Evolutionary conservation across 2,329 filamentous ascomycete species (phyloP).

Genomic region (Epichloe coenophiala): DNA sequence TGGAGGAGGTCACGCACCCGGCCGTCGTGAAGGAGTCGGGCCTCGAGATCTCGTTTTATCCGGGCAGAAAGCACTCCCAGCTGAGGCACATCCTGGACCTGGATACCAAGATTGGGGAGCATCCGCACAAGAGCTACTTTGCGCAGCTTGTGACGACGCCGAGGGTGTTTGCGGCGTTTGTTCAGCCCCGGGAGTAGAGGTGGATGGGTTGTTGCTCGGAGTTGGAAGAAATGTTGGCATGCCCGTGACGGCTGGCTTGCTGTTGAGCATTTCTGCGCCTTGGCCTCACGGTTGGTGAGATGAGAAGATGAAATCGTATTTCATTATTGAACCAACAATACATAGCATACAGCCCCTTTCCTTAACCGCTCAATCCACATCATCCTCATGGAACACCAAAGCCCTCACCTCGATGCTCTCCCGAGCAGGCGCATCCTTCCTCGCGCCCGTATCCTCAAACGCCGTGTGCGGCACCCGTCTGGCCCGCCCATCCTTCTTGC

Average conservation of each 20-base stretch:
- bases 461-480: slow-evolving; percentile 39
- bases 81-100: slow-evolving; percentile 3
- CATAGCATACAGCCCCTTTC: background rate
- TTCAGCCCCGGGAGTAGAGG: background rate
- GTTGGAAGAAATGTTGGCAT: too few species aligned
- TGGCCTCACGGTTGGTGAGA: too few species aligned
- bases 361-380: background rate
- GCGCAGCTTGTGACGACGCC: slow-evolving; percentile 4
- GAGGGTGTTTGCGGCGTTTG: slow-evolving; percentile 7
- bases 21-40: background rate
- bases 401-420: slow-evolving; percentile 47
- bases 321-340: background rate
- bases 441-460: slow-evolving; percentile 31
- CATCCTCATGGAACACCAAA: slow-evolving; percentile 29
- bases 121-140: slow-evolving; percentile 1
- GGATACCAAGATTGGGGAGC: slow-evolving; percentile 3
- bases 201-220: background rate
- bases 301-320: too few species aligned
- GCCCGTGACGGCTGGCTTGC: too few species aligned
- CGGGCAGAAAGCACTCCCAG: background rate
- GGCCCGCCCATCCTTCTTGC: slow-evolving; percentile 33
- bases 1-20: background rate
- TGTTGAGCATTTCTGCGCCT: too few species aligned
- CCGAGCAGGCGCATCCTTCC: slow-evolving; percentile 30
- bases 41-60: slow-evolving; percentile 4